Percentiles rank a stretch among this genome's conserved stretches.
Conservation (phyloP, 2,329 filamentous ascomycete species). For the Colletotrichum sp. region DNA sequence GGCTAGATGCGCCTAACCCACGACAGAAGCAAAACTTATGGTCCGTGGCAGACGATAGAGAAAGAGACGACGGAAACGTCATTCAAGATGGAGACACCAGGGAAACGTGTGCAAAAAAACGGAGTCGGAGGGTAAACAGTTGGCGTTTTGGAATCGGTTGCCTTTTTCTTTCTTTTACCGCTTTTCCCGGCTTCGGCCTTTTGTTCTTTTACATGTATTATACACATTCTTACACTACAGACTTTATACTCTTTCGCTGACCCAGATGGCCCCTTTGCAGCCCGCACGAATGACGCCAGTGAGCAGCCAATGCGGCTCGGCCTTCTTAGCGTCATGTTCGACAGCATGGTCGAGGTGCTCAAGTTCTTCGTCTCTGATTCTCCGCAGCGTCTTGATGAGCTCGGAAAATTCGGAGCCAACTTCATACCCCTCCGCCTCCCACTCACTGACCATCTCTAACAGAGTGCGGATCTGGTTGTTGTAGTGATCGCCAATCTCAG, state of each 20-base stretch:
- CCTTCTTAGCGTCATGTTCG: conserved; percentile 89
- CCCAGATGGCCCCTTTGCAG: conserved; percentile 91
- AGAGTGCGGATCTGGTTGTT: conserved; percentile 87
- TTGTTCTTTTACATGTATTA: conserved; percentile 20
- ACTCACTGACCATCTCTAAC: conserved; percentile 78
- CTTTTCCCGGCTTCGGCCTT: background rate
- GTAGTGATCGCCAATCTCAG: conserved; percentile 95
- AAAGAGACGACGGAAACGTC: background rate
- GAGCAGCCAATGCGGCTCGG: conserved; percentile 86
- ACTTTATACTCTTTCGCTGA: conserved; percentile 72
- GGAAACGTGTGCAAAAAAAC: background rate
- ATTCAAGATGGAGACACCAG: background rate
- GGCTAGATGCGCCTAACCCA: background rate
- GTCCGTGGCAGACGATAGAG: background rate
- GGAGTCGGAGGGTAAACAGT: background rate
- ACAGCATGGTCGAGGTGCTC: conserved; percentile 97
- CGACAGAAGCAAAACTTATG: background rate
- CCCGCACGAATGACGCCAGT: conserved; percentile 89
- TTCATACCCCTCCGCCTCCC: conserved; percentile 78
- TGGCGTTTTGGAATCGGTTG: background rate
- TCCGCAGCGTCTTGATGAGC: conserved; percentile 74
- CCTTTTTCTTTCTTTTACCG: background rate
- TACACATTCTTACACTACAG: conserved; percentile 20
- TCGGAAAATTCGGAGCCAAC: conserved; percentile 77
- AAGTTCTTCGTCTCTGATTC: conserved; percentile 92